These are phyloP conservation scores for Sporothrix luriei DNA, from an alignment of 2,329 filamentous ascomycete genomes.

Conservation along the genomic window DNA sequence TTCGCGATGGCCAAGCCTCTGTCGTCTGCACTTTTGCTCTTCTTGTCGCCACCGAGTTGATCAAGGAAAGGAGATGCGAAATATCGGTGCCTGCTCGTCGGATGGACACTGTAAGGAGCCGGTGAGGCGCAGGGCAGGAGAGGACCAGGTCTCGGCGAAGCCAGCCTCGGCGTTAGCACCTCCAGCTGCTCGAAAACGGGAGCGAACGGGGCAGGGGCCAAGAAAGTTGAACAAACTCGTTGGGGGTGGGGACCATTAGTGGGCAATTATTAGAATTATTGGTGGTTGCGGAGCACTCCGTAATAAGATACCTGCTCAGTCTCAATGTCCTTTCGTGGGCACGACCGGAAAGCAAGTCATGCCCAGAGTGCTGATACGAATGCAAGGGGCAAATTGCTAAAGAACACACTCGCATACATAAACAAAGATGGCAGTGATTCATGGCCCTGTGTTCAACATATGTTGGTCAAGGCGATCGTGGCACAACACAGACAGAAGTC, in stretches of 20 bases:
- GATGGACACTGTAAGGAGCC: background rate
- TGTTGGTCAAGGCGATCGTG: no score
- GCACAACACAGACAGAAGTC: background rate
- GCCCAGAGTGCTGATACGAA: conserved; percentile 15
- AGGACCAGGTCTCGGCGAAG: background rate
- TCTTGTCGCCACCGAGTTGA: no score
- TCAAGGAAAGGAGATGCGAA: background rate
- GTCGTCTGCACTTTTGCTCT: background rate
- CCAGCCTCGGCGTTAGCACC: background rate
- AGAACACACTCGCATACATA: background rate
- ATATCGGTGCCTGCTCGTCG: conserved; percentile 24
- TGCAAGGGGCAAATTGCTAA: background rate
- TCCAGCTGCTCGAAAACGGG: conserved; percentile 13
- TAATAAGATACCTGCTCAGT: no score
- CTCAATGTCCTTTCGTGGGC: background rate
- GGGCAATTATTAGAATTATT: conserved; percentile 5
- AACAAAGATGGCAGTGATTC: background rate
- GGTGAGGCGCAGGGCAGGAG: background rate
- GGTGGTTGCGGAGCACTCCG: background rate
- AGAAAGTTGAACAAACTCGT: background rate
- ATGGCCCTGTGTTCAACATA: background rate
- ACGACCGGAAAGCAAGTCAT: background rate
- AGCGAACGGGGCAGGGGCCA: background rate
- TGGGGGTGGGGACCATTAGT: background rate
- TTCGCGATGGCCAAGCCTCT: conserved; percentile 10